phyloP scores from a whole-genome alignment of 2,329 filamentous ascomycete species.

The Penicillium sp. region DNA sequence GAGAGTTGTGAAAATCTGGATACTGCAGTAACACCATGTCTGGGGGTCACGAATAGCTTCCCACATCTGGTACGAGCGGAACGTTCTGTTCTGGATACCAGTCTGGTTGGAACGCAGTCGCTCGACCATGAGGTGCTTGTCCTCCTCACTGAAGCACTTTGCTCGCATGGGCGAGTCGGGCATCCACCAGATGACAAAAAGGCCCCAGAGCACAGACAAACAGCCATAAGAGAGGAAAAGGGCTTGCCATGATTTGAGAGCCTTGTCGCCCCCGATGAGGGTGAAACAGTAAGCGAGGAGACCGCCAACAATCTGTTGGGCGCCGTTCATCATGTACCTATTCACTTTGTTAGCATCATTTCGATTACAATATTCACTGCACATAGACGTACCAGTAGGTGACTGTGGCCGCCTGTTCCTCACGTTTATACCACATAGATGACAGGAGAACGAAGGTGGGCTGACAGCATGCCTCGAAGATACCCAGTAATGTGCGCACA shows the following conservation, averaged over 20 bases:
- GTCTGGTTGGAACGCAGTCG: conserved; percentile 65
- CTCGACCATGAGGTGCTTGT: conserved; percentile 67
- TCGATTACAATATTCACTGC: too few relatives aligned
- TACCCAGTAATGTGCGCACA: conserved; percentile 69
- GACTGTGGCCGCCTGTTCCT: conserved; percentile 69
- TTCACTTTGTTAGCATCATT: too few relatives aligned
- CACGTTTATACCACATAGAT: conserved; percentile 71
- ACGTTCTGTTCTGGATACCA: conserved; percentile 62
- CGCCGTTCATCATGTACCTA: conserved; percentile 59
- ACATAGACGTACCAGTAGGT: conserved; percentile 57
- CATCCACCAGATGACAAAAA: conserved; percentile 67
- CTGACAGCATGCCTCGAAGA: conserved; percentile 73
- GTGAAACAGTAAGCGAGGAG: conserved; percentile 64
- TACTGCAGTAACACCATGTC: conserved; percentile 51
- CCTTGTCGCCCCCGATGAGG: conserved; percentile 55
- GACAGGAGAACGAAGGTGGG: conserved; percentile 70
- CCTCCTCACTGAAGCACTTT: conserved; percentile 68
- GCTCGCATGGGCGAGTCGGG: conserved; percentile 74
- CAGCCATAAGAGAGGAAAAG: conserved; percentile 70
- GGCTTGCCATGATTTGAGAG: conserved; percentile 69
- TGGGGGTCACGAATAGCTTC: conserved; percentile 69
- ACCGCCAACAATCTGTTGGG: conserved; percentile 73
- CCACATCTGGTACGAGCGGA: conserved; percentile 58
- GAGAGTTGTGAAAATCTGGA: conserved; percentile 72
- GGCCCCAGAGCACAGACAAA: conserved; percentile 66